Conservation (phyloP, 2,329 filamentous ascomycete species). For the Colletotrichum horii region DNA sequence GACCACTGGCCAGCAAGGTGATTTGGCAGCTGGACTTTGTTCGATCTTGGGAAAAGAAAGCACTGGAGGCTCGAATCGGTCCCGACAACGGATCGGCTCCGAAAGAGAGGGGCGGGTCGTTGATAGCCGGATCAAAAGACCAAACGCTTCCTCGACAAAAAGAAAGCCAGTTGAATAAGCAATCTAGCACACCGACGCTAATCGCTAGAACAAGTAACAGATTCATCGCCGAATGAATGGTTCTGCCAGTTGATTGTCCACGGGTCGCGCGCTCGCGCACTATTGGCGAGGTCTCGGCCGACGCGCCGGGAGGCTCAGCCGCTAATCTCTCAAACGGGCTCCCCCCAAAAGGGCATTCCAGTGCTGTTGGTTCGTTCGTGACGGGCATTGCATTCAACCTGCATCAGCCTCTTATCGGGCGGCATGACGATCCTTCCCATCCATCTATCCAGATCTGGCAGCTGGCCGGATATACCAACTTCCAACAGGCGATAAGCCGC, state of each 20-base stretch:
- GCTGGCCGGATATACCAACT: neutral
- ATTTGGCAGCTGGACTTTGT: neutral
- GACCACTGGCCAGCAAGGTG: neutral
- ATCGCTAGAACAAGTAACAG: neutral
- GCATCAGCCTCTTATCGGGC: neutral
- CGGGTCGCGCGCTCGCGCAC: neutral
- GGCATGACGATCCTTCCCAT: neutral
- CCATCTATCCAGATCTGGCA: neutral
- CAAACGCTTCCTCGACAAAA: neutral
- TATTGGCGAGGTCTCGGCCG: neutral
- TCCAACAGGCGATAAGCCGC: constrained; percentile 1
- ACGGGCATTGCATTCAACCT: neutral
- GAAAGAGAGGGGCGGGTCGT: neutral
- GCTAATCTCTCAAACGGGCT: neutral
- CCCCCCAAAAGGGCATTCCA: neutral
- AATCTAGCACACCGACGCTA: neutral
- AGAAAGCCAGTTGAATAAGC: neutral
- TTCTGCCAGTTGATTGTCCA: neutral
- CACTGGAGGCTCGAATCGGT: neutral
- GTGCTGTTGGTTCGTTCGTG: neutral
- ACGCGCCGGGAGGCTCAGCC: neutral
- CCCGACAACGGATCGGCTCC: constrained; percentile 1
- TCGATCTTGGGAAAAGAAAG: neutral
- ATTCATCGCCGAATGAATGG: neutral
- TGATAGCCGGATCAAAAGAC: neutral